A percentile compares a stretch with the other conserved stretches of the same genome.
phyloP scores from a whole-genome alignment of 169 alveolate species.

The Cryptosporidium bovis region DNA sequence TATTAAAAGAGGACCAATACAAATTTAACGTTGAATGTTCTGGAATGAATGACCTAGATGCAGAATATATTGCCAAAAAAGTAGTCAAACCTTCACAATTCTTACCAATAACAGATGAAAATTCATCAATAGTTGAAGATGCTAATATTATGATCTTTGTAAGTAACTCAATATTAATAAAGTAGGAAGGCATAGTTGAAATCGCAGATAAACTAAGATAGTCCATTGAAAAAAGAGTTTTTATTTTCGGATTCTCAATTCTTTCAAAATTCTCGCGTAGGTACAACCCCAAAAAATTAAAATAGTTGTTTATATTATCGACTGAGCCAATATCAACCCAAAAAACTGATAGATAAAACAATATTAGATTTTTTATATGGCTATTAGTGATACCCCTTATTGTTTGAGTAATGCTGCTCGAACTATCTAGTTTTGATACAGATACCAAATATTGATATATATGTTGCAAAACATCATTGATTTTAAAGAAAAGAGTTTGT shows the following conservation, averaged over 20 bases:
- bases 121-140: slow-evolving; percentile 28
- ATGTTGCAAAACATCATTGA: slow-evolving; percentile 46
- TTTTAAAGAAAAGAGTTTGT: slow-evolving; percentile 3
- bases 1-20: slow-evolving; percentile 23
- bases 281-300: slow-evolving; percentile 8
- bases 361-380: slow-evolving; percentile 24
- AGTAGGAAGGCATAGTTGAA: neutral
- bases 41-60: slow-evolving; percentile 63
- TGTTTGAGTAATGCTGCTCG: neutral
- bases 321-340: slow-evolving; percentile 29
- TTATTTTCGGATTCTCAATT: slow-evolving; percentile 44
- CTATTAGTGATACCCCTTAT: slow-evolving; percentile 4
- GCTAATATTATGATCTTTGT: slow-evolving; percentile 38
- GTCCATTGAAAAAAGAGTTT: slow-evolving; percentile 46
- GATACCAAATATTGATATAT: slow-evolving; percentile 16
- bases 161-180: slow-evolving; percentile 22
- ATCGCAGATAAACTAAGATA: slow-evolving; percentile 1
- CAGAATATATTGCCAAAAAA: slow-evolving; percentile 61
- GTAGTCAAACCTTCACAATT: slow-evolving; percentile 33
- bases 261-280: slow-evolving; percentile 5
- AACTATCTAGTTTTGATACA: neutral
- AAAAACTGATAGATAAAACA: slow-evolving; percentile 37
- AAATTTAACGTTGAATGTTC: slow-evolving; percentile 46
- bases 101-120: neutral
- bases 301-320: slow-evolving; percentile 18